These are phyloP conservation scores for Cladophialophora exuberans DNA, from an alignment of 2,329 filamentous ascomycete genomes.

Conservation along the genomic window DNA sequence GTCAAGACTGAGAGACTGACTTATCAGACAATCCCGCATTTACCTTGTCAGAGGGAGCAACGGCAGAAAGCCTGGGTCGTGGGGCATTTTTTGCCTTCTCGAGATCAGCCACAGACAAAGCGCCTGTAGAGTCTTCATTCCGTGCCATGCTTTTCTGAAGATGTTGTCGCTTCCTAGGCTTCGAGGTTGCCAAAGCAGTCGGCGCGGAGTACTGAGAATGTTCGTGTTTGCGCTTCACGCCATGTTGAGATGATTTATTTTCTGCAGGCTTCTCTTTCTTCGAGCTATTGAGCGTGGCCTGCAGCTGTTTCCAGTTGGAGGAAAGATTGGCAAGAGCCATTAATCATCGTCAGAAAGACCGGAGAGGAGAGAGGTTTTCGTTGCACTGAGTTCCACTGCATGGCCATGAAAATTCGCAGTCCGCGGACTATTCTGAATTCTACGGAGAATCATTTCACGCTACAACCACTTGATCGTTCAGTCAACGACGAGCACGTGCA, in stretches of 20 bases:
- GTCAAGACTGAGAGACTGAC: conserved; percentile 9
- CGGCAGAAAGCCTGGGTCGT: conserved; percentile 10
- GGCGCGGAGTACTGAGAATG: conserved; percentile 3
- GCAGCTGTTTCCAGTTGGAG: conserved; percentile 56
- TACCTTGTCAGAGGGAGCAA: conserved; percentile 11
- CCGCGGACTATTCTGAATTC: too few species aligned
- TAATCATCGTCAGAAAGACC: background rate
- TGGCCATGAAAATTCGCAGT: too few species aligned
- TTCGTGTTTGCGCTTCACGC: conserved; percentile 32
- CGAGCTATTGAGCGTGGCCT: conserved; percentile 47
- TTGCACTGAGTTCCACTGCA: too few species aligned
- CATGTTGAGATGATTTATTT: conserved; percentile 40
- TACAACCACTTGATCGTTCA: too few species aligned
- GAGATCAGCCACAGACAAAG: conserved; percentile 55
- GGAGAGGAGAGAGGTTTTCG: too few species aligned
- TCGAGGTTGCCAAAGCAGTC: conserved; percentile 11
- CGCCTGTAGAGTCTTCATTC: conserved; percentile 39
- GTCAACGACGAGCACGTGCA: too few species aligned
- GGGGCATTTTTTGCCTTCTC: conserved; percentile 8
- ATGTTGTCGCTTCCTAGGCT: conserved; percentile 19
- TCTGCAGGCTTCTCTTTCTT: conserved; percentile 29
- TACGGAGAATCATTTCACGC: too few species aligned
- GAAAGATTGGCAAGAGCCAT: conserved; percentile 51
- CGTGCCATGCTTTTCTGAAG: conserved; percentile 16
- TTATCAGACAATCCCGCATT: conserved; percentile 23